A percentile compares a stretch with the other conserved stretches of the same genome.
Evolutionary conservation across 768 basidiomycete species (phyloP).

Genomic region (Phylloporus sp.): DNA sequence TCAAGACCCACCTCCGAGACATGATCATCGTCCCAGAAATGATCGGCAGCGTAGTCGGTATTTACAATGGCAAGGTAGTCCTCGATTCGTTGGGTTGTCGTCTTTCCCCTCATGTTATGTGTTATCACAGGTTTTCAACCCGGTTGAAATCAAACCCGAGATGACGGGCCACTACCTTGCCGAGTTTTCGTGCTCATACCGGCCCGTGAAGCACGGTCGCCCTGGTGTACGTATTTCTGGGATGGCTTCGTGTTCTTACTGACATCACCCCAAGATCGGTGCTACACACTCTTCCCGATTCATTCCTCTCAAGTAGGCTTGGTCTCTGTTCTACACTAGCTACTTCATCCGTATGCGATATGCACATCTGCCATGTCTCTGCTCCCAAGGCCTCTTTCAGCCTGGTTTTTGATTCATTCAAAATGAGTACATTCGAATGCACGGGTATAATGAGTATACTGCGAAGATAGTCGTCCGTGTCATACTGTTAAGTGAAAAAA

Average conservation of each 20-base stretch:
- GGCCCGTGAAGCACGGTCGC: slow-evolving; percentile 99
- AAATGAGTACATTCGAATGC: slow-evolving; percentile 40
- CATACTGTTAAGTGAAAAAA: slow-evolving; percentile 44
- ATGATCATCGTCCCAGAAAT: slow-evolving; percentile 99
- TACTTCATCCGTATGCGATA: slow-evolving; percentile 35
- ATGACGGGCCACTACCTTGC: slow-evolving; percentile 99
- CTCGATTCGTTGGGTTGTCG: not conserved
- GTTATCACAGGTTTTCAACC: slow-evolving; percentile 72
- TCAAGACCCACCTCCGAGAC: slow-evolving; percentile 98
- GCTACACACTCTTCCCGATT: slow-evolving; percentile 88
- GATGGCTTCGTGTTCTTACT: slow-evolving; percentile 7
- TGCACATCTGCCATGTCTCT: slow-evolving; percentile 18
- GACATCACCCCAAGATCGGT: slow-evolving; percentile 58
- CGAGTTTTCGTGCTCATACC: slow-evolving; percentile 96
- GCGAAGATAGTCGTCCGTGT: slow-evolving; percentile 60
- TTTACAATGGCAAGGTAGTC: slow-evolving; percentile 94
- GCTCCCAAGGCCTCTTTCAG: slow-evolving; percentile 9
- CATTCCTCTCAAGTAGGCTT: slow-evolving; percentile 92
- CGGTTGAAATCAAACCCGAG: slow-evolving; percentile 99
- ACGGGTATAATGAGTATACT: slow-evolving; percentile 58
- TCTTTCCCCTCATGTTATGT: not conserved
- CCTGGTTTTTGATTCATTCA: slow-evolving; percentile 26
- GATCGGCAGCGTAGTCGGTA: slow-evolving; percentile 97
- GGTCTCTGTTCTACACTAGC: slow-evolving; percentile 17
- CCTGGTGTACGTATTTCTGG: slow-evolving; percentile 77